A percentile compares a stretch with the other conserved stretches of the same genome.
Evolutionary conservation across 371 early-diverging fungal species (phyloP).

Genomic region (Nematocida ironsii): DNA sequence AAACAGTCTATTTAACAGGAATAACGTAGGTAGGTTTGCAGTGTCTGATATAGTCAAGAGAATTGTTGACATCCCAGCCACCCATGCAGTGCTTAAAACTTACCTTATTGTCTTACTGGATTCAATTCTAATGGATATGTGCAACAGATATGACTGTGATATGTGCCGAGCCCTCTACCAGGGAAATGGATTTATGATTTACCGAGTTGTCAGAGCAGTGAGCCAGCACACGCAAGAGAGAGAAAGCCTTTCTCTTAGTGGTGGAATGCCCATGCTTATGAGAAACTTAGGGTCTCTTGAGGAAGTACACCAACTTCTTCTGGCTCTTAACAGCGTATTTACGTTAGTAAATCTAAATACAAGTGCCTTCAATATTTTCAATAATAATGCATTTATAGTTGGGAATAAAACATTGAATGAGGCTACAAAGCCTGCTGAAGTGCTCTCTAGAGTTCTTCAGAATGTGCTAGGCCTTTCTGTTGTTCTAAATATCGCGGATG

Average conservation of each 20-base stretch:
- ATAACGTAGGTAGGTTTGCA: background rate
- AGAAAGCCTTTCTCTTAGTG: background rate
- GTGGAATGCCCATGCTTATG: background rate
- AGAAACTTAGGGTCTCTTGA: background rate
- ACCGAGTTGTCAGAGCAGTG: constrained; percentile 1
- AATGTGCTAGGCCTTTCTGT: background rate
- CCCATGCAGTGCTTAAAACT: background rate
- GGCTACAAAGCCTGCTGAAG: background rate
- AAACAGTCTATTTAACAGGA: background rate
- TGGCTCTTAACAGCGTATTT: background rate
- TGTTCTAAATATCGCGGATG: background rate
- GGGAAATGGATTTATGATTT: background rate
- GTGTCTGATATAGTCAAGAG: background rate
- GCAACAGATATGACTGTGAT: constrained; percentile 12
- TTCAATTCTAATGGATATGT: constrained; percentile 10
- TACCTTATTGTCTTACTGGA: constrained; percentile 16
- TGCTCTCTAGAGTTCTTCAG: background rate
- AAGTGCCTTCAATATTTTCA: background rate
- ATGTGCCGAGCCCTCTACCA: constrained; percentile 9
- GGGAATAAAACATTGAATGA: background rate
- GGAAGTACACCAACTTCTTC: background rate
- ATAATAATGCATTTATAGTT: background rate
- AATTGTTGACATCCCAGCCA: background rate
- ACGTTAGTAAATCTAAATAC: background rate
- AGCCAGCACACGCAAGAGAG: background rate